phyloP scores from a whole-genome alignment of 805 yeast genomes.

The Kodamaea hsintzibuensis region DNA sequence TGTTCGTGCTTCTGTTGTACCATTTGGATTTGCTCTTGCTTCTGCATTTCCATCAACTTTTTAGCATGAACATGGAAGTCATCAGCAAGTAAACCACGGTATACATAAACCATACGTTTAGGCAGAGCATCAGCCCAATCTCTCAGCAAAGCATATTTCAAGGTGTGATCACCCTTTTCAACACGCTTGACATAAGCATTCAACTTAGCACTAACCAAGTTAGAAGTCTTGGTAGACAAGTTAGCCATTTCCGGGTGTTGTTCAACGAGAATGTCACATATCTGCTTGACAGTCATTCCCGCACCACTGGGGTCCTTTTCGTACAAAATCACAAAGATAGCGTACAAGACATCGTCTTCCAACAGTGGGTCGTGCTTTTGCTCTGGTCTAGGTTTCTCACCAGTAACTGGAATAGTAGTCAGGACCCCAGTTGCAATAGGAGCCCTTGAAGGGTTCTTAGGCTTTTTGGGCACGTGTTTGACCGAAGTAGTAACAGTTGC shows the following conservation, averaged over 20 bases:
- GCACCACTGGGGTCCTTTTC: constrained; percentile 67
- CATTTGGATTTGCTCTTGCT: constrained; percentile 18
- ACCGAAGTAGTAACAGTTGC: constrained; percentile 5
- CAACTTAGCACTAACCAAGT: constrained; percentile 76
- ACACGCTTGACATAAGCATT: constrained; percentile 85
- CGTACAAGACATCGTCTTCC: constrained; percentile 74
- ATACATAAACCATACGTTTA: constrained; percentile 84
- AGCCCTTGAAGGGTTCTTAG: constrained; percentile 42
- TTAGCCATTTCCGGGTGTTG: constrained; percentile 85
- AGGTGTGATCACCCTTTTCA: constrained; percentile 75
- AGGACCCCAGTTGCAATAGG: constrained; percentile 73
- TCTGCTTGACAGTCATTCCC: constrained; percentile 90
- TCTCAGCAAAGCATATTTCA: constrained; percentile 74
- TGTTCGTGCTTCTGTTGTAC: constrained; percentile 8
- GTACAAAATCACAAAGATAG: constrained; percentile 69
- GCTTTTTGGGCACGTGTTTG: constrained; percentile 25
- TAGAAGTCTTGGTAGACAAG: constrained; percentile 76
- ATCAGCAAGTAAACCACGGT: constrained; percentile 74
- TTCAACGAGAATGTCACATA: constrained; percentile 72
- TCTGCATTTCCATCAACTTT: constrained; percentile 57
- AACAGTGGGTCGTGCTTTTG: constrained; percentile 58
- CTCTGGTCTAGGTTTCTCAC: constrained; percentile 67
- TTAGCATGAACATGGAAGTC: constrained; percentile 75
- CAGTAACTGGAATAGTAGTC: constrained; percentile 78
- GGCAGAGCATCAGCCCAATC: constrained; percentile 94